A percentile compares a stretch with the other conserved stretches of the same genome.
Conservation (phyloP, 1,284 basidiomycete genomes). For the Ustilago tritici region DNA sequence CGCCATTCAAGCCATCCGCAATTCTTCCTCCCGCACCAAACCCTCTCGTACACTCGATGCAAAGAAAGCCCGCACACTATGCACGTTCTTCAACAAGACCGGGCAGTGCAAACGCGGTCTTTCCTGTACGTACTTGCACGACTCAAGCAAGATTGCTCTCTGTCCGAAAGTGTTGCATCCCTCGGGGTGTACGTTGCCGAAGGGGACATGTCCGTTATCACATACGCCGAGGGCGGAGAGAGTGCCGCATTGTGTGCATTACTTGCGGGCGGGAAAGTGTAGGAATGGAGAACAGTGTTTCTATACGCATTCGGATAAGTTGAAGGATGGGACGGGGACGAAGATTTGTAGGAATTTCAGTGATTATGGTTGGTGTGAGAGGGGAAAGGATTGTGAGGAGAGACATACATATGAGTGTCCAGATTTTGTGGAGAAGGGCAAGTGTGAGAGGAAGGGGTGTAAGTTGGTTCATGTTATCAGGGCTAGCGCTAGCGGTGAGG, state of each 20-base stretch:
- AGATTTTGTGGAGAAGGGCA: slow-evolving; percentile 61
- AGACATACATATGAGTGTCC: slow-evolving; percentile 67
- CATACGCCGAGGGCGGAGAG: slow-evolving; percentile 55
- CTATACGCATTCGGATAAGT: slow-evolving; percentile 57
- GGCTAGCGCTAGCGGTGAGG: slow-evolving; percentile 13
- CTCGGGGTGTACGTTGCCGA: slow-evolving; percentile 54
- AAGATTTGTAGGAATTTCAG: slow-evolving; percentile 59
- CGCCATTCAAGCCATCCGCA: slow-evolving; percentile 48
- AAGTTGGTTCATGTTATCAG: slow-evolving; percentile 60
- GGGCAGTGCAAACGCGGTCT: slow-evolving; percentile 65
- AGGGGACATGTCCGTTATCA: slow-evolving; percentile 62
- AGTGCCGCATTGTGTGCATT: slow-evolving; percentile 68
- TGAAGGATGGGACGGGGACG: slow-evolving; percentile 23
- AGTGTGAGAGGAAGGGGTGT: slow-evolving; percentile 54
- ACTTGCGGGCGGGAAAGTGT: slow-evolving; percentile 49
- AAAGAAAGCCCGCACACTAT: slow-evolving; percentile 45
- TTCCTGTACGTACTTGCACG: slow-evolving; percentile 64
- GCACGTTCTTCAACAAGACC: slow-evolving; percentile 61
- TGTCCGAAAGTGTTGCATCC: slow-evolving; percentile 64
- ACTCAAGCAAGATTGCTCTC: slow-evolving; percentile 59
- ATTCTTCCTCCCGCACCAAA: slow-evolving; percentile 12
- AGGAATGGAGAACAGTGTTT: slow-evolving; percentile 61
- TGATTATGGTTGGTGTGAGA: slow-evolving; percentile 64
- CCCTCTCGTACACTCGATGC: slow-evolving; percentile 20
- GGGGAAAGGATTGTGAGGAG: slow-evolving; percentile 48